Conservation (phyloP, 1,139 yeast genomes). For the Hanseniaspora sp. region DNA sequence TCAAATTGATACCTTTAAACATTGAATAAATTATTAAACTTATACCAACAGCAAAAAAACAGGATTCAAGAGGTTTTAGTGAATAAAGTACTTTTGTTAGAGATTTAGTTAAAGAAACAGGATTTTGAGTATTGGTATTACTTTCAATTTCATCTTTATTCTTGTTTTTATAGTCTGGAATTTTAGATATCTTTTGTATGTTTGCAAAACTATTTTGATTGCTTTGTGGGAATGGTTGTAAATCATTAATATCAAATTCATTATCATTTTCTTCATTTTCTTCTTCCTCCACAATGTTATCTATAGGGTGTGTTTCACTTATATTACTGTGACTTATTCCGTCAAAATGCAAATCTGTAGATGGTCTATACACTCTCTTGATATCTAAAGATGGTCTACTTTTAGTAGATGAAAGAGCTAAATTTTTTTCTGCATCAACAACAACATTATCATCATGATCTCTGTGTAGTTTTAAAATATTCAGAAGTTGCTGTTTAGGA, state of each 20-base stretch:
- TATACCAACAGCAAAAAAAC: constrained; percentile 2
- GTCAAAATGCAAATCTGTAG: neutral
- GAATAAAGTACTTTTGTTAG: constrained; percentile 1
- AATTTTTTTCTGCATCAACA: neutral
- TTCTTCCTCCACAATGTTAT: constrained; percentile 3
- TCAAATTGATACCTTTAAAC: constrained; percentile 12
- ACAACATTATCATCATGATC: neutral
- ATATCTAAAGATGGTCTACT: neutral
- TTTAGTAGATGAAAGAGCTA: neutral
- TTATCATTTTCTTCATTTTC: neutral
- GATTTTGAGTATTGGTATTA: neutral
- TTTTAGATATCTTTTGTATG: neutral
- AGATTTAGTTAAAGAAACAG: neutral
- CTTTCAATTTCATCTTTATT: neutral
- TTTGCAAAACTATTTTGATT: neutral
- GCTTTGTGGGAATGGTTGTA: constrained; percentile 11
- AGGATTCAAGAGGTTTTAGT: constrained; percentile 7
- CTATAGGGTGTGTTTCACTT: neutral
- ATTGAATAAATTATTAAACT: constrained; percentile 5
- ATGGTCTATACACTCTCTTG: neutral
- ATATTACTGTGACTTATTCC: neutral
- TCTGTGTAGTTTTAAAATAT: constrained; percentile 9
- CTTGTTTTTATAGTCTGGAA: neutral
- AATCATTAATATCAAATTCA: constrained; percentile 10
- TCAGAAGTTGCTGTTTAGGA: constrained; percentile 10